Conservation (phyloP, 805 yeast species). For the Pichia gijzeniarum region DNA sequence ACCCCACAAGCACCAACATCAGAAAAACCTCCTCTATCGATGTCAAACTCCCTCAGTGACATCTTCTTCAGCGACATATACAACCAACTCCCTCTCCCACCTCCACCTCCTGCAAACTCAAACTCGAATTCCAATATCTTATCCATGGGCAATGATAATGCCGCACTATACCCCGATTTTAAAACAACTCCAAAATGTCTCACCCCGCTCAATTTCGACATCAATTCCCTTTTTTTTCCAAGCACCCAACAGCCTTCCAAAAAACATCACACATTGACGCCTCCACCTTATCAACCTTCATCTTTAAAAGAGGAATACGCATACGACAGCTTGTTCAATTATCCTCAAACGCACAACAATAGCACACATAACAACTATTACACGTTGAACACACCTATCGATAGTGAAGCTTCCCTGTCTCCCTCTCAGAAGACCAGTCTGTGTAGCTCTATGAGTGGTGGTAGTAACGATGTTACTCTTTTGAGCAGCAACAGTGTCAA, state of each 20-base stretch:
- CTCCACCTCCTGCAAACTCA: background rate
- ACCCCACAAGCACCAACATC: background rate
- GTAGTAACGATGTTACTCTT: background rate
- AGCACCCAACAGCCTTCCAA: background rate
- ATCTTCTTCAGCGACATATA: constrained; percentile 6
- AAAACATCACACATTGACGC: background rate
- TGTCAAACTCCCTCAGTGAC: constrained; percentile 1
- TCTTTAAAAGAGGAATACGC: background rate
- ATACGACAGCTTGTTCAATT: background rate
- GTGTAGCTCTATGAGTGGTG: background rate
- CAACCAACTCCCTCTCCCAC: background rate
- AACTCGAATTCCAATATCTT: background rate
- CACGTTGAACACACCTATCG: background rate
- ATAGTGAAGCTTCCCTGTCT: constrained; percentile 5
- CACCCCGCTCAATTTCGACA: background rate
- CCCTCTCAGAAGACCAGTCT: constrained; percentile 1
- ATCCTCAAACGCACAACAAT: background rate
- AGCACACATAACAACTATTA: background rate
- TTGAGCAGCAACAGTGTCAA: background rate
- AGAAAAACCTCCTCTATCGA: background rate
- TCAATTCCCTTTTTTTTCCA: background rate
- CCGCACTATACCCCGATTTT: background rate
- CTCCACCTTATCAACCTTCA: background rate
- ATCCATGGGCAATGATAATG: background rate
- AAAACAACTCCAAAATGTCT: constrained; percentile 4